These are phyloP conservation scores for Tolypocladium paradoxum DNA, from an alignment of 2,329 filamentous ascomycete genomes.

Conservation along the genomic window DNA sequence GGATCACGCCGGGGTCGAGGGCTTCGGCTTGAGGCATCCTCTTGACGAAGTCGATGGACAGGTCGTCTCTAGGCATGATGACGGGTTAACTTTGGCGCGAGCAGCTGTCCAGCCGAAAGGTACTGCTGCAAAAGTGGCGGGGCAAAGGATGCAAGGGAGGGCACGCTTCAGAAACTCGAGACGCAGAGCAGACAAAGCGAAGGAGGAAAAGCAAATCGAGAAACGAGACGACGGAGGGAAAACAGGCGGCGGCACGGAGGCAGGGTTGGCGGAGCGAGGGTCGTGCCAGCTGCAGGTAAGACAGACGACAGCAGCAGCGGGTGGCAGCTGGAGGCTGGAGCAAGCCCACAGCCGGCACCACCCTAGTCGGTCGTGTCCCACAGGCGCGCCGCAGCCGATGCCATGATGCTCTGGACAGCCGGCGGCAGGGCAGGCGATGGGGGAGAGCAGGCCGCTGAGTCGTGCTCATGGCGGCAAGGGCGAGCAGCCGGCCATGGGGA, in stretches of 20 bases:
- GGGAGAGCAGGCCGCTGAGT: not conserved
- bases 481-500: not conserved
- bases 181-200: not conserved
- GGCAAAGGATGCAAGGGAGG: not conserved
- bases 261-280: not conserved
- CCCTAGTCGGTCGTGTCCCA: not conserved
- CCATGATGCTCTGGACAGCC: not conserved
- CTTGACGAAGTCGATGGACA: conserved; percentile 59
- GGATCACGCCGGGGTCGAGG: conserved; percentile 55
- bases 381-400: not conserved
- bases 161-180: not conserved
- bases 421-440: not conserved
- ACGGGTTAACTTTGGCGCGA: conserved; percentile 50
- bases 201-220: not conserved
- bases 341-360: not conserved
- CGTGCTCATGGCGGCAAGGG: not conserved
- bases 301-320: too few species aligned
- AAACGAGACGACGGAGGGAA: not conserved
- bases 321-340: not conserved
- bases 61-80: conserved; percentile 63
- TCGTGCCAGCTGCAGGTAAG: not conserved
- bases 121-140: too few species aligned
- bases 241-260: not conserved
- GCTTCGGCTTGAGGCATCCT: conserved; percentile 53
- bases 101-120: too few species aligned